phyloP scores from a whole-genome alignment of 2,329 filamentous ascomycete species.

The Penicillium sp. region DNA sequence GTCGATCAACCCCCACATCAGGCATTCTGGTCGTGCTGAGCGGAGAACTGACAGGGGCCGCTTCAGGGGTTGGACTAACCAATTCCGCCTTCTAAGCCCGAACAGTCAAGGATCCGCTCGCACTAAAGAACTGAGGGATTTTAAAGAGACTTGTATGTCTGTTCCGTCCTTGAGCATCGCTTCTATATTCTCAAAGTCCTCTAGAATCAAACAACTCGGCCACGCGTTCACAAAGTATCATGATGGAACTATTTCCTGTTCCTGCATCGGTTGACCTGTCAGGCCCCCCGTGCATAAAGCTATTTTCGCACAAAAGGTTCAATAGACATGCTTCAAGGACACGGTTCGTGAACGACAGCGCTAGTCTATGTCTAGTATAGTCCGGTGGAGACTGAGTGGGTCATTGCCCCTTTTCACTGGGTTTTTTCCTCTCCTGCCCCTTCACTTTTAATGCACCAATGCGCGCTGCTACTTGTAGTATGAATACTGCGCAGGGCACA shows the following conservation, averaged over 20 bases:
- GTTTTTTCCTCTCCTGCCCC: background rate
- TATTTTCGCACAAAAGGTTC: constrained; percentile 1
- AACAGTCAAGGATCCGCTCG: constrained; percentile 10
- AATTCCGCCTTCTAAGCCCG: constrained; percentile 8
- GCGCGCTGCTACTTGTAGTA: background rate
- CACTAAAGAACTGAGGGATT: background rate
- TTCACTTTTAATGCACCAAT: background rate
- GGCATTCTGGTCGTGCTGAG: constrained; percentile 22
- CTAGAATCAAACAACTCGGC: background rate
- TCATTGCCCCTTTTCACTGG: constrained; percentile 12
- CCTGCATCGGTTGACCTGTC: background rate
- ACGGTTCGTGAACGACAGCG: constrained; percentile 18
- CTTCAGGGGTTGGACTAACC: constrained; percentile 25
- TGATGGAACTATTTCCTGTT: background rate
- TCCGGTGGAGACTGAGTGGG: background rate
- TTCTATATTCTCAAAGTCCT: too few species aligned
- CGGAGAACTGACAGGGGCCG: constrained; percentile 25
- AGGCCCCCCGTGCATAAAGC: background rate
- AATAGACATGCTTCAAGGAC: constrained; percentile 1
- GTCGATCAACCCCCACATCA: constrained; percentile 26
- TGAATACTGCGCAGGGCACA: background rate
- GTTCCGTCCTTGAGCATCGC: too few species aligned
- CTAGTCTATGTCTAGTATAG: constrained; percentile 10
- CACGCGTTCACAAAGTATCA: background rate
- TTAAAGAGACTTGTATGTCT: background rate